phyloP scores from a whole-genome alignment of 2,329 filamentous ascomycete genomes.

The Myriosclerotinia duriaeana region DNA sequence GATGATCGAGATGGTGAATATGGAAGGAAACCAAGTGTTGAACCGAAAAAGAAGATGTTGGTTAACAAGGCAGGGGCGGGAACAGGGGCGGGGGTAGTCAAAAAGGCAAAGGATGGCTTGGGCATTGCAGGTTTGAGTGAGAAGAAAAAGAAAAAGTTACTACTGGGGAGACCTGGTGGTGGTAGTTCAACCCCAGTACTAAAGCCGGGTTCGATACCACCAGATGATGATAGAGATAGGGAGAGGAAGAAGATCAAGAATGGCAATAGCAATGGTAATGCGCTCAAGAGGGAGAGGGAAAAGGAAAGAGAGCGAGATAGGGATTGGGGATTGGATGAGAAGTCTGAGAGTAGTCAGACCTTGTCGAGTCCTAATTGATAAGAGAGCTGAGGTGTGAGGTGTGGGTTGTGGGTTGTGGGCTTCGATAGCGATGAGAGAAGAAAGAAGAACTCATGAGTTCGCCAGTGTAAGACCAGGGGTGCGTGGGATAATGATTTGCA shows the following conservation, averaged over 20 bases:
- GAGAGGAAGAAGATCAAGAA: slow-evolving; percentile 22
- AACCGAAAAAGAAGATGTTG: slow-evolving; percentile 35
- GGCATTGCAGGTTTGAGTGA: slow-evolving; percentile 3
- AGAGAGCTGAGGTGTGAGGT: background rate
- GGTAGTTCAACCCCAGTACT: slow-evolving; percentile 19
- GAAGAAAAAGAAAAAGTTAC: slow-evolving; percentile 29
- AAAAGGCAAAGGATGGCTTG: slow-evolving; percentile 25
- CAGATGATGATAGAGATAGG: slow-evolving; percentile 17
- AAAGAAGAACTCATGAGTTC: slow-evolving; percentile 11
- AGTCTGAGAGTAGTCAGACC: slow-evolving; percentile 24
- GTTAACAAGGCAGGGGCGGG: slow-evolving; percentile 25
- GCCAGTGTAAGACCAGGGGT: slow-evolving; percentile 12
- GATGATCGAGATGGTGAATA: slow-evolving; percentile 38
- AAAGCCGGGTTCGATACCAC: slow-evolving; percentile 19
- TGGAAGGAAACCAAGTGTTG: slow-evolving; percentile 30
- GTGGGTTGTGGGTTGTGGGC: background rate
- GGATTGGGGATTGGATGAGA: slow-evolving; percentile 19
- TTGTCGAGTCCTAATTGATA: slow-evolving; percentile 21
- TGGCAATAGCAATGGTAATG: slow-evolving; percentile 3
- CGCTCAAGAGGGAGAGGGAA: background rate
- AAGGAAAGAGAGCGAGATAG: slow-evolving; percentile 6
- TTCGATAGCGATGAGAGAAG: background rate
- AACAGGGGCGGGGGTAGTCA: slow-evolving; percentile 14
- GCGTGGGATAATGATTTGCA: background rate
- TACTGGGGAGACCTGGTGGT: slow-evolving; percentile 25